Base-by-base conservation (phyloP, 192 early-diverging fungal genomes). In the Podila epicladia region DNA sequence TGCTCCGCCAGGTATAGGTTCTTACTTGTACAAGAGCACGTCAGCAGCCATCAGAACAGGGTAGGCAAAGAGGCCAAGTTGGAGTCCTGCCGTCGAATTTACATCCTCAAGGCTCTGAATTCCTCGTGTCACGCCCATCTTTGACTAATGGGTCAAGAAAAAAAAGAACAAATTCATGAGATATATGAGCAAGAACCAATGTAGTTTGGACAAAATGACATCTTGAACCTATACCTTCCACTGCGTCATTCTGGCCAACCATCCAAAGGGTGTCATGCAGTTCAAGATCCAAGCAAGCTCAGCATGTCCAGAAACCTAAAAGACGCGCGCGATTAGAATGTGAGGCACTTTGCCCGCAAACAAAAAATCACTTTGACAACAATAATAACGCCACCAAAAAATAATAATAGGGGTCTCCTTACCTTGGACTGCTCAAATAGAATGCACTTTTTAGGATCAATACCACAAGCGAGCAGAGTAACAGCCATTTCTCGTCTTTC, bases 171-270 rank as follows among this genome's bases (percentile, higher is more conserved):
- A 37, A 11, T 37, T 8, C 15, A 15, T 45, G 15, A 17, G 41
- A 45, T 15, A 3, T 6, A 37, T 6, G 41, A 17, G 3, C 41
- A 15, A 45, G 41, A 45, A 11, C 0, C 6, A 6, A 45, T 1
- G n/a, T 26, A 2, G 65, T 51, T 1, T 29, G 3, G 19, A 53
- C 15, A 6, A 29, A 32, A 15, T 51, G 5, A 31, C 45, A 22
- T 12, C 11, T 15, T 12, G 22, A 55, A 37, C 7, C 35, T 22
- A 24, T 69, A 90, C 89, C 85, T 97, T 96, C 97, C 97, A 98
- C 71, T 98, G 97, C 13, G 97, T 97, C 97, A 98, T 98, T 8
- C 96, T 87, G 29, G 90, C 91, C 5, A 98, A 79, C 96, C 95
- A 96, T 4, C 92, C 91, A 3, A 97, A 88, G 15, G 95, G 94